Conservation (phyloP, 768 basidiomycete species). For the Hemileccinum impolitum region DNA sequence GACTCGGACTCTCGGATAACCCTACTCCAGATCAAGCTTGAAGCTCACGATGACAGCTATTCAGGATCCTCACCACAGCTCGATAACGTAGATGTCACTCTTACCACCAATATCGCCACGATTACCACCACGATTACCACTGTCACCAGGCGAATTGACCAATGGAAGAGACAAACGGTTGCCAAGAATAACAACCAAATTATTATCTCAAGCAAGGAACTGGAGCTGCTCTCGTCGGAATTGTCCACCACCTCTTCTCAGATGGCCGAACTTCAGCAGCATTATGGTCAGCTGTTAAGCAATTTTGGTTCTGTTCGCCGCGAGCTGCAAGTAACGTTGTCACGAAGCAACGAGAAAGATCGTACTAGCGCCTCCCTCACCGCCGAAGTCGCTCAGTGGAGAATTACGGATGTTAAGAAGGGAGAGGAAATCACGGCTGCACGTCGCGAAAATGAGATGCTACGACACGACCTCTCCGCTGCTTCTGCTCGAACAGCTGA, state of each 20-base stretch:
- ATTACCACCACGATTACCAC: constrained; percentile 2
- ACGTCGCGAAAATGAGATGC: background rate
- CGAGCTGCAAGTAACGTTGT: background rate
- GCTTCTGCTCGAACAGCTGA: background rate
- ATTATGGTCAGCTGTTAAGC: background rate
- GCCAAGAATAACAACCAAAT: background rate
- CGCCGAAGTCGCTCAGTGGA: background rate
- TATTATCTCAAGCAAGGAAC: constrained; percentile 3
- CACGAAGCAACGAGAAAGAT: background rate
- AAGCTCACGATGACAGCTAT: background rate
- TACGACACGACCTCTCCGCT: background rate
- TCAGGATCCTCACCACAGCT: background rate
- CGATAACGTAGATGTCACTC: background rate
- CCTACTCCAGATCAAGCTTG: constrained; percentile 2
- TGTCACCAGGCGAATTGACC: background rate
- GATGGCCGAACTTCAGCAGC: background rate
- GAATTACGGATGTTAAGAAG: background rate
- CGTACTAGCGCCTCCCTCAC: background rate
- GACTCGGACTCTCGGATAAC: background rate
- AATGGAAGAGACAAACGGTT: background rate
- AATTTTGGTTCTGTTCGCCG: background rate
- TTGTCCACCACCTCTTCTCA: constrained; percentile 1
- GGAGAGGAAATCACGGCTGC: background rate
- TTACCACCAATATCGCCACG: background rate
- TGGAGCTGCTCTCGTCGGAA: constrained; percentile 2